A percentile compares a stretch with the other conserved stretches of the same genome.
phyloP scores from a whole-genome alignment of 257 asterid species.

The Parsonsia alboflavescens region DNA sequence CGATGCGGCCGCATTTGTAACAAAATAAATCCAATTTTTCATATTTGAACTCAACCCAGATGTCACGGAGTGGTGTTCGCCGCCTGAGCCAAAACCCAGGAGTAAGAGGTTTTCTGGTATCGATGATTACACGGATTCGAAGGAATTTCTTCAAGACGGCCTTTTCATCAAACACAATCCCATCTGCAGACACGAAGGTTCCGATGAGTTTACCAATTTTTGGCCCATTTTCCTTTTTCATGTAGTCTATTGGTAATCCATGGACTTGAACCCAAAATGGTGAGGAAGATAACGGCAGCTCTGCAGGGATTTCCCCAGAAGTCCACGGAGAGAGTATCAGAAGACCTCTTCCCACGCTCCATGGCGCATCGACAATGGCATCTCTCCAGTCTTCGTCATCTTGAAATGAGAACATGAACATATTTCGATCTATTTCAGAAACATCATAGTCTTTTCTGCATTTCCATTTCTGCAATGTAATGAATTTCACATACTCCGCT shows the following conservation, averaged over 20 bases:
- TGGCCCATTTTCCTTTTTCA: conserved; percentile 17
- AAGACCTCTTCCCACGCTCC: conserved; percentile 27
- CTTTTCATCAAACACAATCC: conserved; percentile 1
- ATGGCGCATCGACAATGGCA: conserved; percentile 18
- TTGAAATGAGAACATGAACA: conserved; percentile 24
- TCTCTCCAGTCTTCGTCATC: conserved; percentile 19
- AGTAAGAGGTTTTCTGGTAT: conserved; percentile 18
- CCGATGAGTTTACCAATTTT: conserved; percentile 26
- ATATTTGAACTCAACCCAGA: conserved; percentile 30
- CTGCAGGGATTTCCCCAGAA: conserved; percentile 12
- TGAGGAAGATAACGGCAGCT: conserved; percentile 15
- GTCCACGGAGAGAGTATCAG: conserved; percentile 19
- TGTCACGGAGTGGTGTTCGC: neutral
- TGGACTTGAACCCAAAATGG: conserved; percentile 35
- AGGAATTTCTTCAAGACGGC: conserved; percentile 11
- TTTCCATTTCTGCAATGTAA: conserved; percentile 18
- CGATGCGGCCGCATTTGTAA: conserved; percentile 29
- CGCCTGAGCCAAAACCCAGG: conserved; percentile 26
- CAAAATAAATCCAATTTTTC: conserved; percentile 28
- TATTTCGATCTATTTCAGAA: conserved; percentile 13
- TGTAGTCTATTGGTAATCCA: conserved; percentile 21
- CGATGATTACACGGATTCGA: conserved; percentile 22
- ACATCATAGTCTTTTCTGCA: conserved; percentile 19
- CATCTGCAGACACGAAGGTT: conserved; percentile 1
- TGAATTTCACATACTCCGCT: neutral